Percentiles rank a stretch among this genome's conserved stretches.
phyloP scores from a whole-genome alignment of 306 rosid species.

The Fagus crenata region DNA sequence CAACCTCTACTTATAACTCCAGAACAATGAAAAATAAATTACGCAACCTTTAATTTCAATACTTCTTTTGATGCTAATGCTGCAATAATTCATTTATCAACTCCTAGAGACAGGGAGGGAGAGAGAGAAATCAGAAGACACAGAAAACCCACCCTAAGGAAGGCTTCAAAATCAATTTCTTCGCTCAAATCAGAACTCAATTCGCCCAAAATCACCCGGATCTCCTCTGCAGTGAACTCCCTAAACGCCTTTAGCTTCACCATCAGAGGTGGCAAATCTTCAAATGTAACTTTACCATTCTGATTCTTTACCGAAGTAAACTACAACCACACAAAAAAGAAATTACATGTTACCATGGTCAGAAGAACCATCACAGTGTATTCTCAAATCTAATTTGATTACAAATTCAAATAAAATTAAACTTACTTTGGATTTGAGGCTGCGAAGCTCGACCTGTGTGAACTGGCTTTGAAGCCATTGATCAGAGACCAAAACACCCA shows the following conservation, averaged over 20 bases:
- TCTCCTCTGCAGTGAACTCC: constrained; percentile 69
- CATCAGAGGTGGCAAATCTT: constrained; percentile 72
- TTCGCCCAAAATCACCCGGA: constrained; percentile 60
- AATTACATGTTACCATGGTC: constrained; percentile 8
- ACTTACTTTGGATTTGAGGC: constrained; percentile 76
- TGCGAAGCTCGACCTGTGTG: constrained; percentile 93
- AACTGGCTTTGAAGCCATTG: constrained; percentile 93
- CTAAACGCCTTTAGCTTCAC: constrained; percentile 59
- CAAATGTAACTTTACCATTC: constrained; percentile 65
- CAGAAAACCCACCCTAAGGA: constrained; percentile 65
- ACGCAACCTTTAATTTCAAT: neutral
- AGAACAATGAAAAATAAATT: constrained; percentile 3
- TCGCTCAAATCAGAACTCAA: constrained; percentile 49
- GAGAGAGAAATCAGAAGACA: neutral
- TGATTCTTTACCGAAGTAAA: constrained; percentile 60
- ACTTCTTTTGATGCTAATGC: neutral
- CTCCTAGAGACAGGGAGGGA: neutral
- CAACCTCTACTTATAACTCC: constrained; percentile 1
- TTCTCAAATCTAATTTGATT: constrained; percentile 2
- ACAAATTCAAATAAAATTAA: constrained; percentile 15
- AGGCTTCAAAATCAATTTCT: constrained; percentile 85
- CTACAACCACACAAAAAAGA: constrained; percentile 41
- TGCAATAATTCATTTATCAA: neutral
- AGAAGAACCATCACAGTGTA: constrained; percentile 4
- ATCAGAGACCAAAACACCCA: constrained; percentile 81